Evolutionary conservation across 2,329 filamentous ascomycete species (phyloP), one percentile per base, ranked within the genome.

Genomic region (Claviceps monticola): DNA sequence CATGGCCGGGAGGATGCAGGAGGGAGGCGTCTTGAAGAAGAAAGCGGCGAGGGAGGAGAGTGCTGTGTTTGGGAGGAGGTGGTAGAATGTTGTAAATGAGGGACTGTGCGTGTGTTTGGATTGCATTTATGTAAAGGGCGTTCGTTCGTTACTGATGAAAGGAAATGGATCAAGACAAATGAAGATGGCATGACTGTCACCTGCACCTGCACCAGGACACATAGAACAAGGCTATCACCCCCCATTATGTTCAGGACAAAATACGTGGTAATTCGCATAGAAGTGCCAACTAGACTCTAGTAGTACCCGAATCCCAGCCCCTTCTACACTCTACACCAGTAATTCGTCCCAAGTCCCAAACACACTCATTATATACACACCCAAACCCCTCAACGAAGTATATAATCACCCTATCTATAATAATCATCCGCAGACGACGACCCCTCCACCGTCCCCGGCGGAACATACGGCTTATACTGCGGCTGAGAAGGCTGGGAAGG

Each of bases 381-480:
- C 9, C 29, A 34, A 34, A 8, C 19, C 17, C 8, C n/a, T 19
- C n/a, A 9, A 9, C 41, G 4, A 17, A 5, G 17, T 9, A 19
- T 19, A 34, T 14, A 16, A 21, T 3, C 6, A 17, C n/a, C 19
- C 48, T 74, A 72, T 48, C 76, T 68, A 59, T 82, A 82, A 59
- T 78, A 82, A 60, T 80, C 78, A 48, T 70, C 71, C 23, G 75
- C 74, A 13, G 71, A 71, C 4, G 76, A 75, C 5, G 76, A 75
- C 4, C 72, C 75, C 53, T 71, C 76, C 2, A 72, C 72, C 37
- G 68, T 60, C 1, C 67, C 63, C 1, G 70, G 74, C 3, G 78
- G 78, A 2, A 75, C 72, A 53, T 84, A 84, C 0, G 80, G 74
- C 62, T 77, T 82, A 58, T 82, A 83, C 61, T 80, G 77, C 41